Evolutionary conservation across 768 basidiomycete genomes (phyloP), one percentile per base, ranked within the genome.

Genomic region (Dacryopinax primogenitus): DNA sequence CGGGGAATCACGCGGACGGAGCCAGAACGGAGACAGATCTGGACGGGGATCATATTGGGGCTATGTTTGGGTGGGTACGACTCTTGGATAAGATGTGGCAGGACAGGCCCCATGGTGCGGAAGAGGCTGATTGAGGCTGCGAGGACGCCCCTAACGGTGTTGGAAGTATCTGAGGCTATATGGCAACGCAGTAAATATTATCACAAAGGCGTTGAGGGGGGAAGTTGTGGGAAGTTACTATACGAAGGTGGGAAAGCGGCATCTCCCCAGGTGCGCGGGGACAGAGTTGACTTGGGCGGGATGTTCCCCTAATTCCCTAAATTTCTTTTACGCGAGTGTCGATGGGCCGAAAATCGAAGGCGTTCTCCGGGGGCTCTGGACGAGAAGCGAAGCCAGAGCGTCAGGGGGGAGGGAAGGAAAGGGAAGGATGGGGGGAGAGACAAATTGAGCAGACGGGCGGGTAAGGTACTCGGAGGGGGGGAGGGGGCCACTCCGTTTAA

Each of bases 1-100:
- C 21, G 51, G 51, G 26, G 9, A 58, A 58, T 58, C 51, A 58
- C 51, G 51, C 23, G 51, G 51, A 18, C 51, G 51, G 51, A 58
- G 51, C 26, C 51, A 32, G n/a, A n/a, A n/a, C n/a, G n/a, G n/a
- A n/a, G n/a, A n/a, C n/a, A n/a, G 37, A n/a, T 39, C 37, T 39
- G 37, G 37, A 39, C 37, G 37, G 37, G 11, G 12, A 39, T 39
- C 37, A 11, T 39, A 39, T 39, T n/a, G 37, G n/a, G n/a, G n/a
- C n/a, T n/a, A n/a, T n/a, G n/a, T n/a, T n/a, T n/a, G n/a, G n/a
- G n/a, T n/a, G n/a, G n/a, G n/a, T n/a, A n/a, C n/a, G n/a, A n/a
- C n/a, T n/a, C n/a, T n/a, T n/a, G n/a, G n/a, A n/a, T n/a, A n/a
- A n/a, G n/a, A n/a, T n/a, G n/a, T n/a, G n/a, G n/a, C n/a, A n/a